These are phyloP conservation scores for Talaromyces atroroseus DNA, from an alignment of 2,329 filamentous ascomycete species.

Conservation along the genomic window DNA sequence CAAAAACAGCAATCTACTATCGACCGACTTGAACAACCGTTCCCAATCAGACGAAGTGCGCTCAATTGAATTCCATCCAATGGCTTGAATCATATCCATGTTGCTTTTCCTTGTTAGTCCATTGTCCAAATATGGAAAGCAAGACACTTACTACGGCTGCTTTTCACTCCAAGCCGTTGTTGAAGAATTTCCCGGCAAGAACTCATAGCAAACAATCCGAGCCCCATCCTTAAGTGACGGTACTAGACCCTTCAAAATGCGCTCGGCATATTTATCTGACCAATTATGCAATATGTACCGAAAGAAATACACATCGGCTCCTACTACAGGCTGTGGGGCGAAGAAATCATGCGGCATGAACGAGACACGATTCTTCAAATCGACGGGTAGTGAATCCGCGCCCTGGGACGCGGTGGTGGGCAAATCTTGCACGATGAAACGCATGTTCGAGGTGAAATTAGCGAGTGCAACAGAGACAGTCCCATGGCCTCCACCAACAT, in stretches of 20 bases:
- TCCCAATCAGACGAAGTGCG: no score
- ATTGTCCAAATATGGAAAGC: no score
- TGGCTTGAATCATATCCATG: no score
- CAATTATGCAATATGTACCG: background rate
- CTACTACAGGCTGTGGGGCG: background rate
- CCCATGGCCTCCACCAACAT: conserved; percentile 50
- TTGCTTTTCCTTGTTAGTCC: no score
- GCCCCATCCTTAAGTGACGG: conserved; percentile 16
- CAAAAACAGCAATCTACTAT: no score
- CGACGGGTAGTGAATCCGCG: background rate
- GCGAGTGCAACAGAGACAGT: conserved; percentile 52
- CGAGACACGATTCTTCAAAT: background rate
- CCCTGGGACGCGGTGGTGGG: conserved; percentile 26
- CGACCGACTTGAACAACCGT: no score
- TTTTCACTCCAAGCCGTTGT: no score
- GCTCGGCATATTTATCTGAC: conserved; percentile 16
- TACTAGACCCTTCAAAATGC: conserved; percentile 18
- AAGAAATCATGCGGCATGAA: background rate
- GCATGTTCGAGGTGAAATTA: conserved; percentile 45
- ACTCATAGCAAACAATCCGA: conserved; percentile 22
- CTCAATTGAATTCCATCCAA: no score
- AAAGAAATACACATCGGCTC: background rate
- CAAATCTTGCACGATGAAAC: conserved; percentile 51
- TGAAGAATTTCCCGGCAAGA: no score
- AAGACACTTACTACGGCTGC: no score